Evolutionary conservation across 805 yeast species (phyloP), one percentile per base, ranked within the genome.

Genomic region (Candida broadrunensis): DNA sequence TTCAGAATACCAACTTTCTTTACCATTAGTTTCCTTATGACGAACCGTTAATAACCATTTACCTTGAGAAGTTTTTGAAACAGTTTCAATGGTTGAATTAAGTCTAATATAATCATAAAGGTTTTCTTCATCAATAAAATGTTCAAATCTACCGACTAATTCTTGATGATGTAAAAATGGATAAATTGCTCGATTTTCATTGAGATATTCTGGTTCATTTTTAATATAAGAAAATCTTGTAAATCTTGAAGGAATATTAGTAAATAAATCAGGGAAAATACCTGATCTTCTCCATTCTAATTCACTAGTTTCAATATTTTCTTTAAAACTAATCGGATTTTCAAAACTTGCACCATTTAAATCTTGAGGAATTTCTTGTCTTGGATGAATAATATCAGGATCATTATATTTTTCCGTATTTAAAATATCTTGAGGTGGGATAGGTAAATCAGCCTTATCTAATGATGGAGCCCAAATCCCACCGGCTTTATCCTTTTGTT

Each of bases 1-100:
- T 39, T 75, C 75, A 19, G 49, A 55, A 45, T 75, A 74, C 79
- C 79, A 75, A 24, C 48, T 45, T 45, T 43, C 71, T 8, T 33
- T 33, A 12, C 39, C 44, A 3, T 20, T 35, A 2, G 26, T 41
- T 7, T 42, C 43, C 9, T 43, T 43, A 34, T 34, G 43, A 18
- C 53, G 46, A 1, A 65, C 51, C 5, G 62, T 55, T 7, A 72
- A 25, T 1, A 51, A 44, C 80, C 80, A 75, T 50, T 70, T 65
- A 1, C 63, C 66, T 9, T 37, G 43, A 14, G n/a, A 5, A 19
- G 54, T 50, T 40, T 70, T 68, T 27, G 39, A 41, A 6, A 68
- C 63, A 2, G 56, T 45, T 45, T 70, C 73, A 5, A 75, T 75
- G 35, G 63, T 60, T 1, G 77, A 59, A 39, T 60, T 61, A 43